Conservation (phyloP, 139 green algal species). For the Coelastrella sp. region DNA sequence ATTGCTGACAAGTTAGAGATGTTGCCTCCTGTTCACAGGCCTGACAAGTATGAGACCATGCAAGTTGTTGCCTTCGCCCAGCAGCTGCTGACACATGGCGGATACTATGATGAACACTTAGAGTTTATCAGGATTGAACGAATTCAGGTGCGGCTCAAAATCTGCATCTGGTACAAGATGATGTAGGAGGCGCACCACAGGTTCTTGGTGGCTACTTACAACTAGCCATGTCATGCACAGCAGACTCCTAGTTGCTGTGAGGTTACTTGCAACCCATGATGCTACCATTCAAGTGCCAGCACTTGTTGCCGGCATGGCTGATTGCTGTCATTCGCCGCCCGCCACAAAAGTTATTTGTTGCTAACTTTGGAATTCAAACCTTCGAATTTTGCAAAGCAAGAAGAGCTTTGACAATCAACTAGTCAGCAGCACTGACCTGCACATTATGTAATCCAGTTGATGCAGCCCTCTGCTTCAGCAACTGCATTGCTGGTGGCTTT, state of each 20-base stretch:
- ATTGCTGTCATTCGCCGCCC: no score
- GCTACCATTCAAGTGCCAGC: neutral
- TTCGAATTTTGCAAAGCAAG: no score
- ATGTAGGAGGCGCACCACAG: no score
- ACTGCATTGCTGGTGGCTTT: no score
- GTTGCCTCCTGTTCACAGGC: constrained; percentile 31
- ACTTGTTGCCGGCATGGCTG: neutral
- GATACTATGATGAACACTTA: constrained; percentile 85
- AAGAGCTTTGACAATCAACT: no score
- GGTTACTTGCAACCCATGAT: neutral
- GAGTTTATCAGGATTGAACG: constrained; percentile 83
- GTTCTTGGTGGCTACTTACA: neutral
- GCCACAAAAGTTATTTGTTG: no score
- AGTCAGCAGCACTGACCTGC: no score
- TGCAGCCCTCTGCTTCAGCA: no score
- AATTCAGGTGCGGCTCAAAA: constrained; percentile 56
- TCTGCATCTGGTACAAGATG: neutral
- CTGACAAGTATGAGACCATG: constrained; percentile 87
- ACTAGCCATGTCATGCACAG: neutral
- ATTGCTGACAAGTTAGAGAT: no score
- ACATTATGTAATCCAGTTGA: no score
- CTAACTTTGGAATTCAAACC: no score
- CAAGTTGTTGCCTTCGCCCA: constrained; percentile 87
- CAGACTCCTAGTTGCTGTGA: neutral
- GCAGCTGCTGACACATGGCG: constrained; percentile 86